phyloP scores from a whole-genome alignment of 805 yeast species.

The Kodamaea neixiangensis region DNA sequence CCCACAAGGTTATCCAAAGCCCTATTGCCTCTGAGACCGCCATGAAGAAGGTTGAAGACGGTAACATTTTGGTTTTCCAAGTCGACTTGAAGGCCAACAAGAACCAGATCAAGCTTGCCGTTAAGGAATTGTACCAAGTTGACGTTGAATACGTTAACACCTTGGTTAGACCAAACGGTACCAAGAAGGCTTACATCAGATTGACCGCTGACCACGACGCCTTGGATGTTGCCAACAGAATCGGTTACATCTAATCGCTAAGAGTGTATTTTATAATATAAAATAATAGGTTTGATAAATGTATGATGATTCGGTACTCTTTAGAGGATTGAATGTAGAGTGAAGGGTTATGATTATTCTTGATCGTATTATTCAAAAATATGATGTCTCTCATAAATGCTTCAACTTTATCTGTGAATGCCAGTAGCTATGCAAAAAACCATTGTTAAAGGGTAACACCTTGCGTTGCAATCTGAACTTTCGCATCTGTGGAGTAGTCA shows the following conservation, averaged over 20 bases:
- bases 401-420: not conserved
- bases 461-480: conserved; percentile 6
- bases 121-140: conserved; percentile 96
- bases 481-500: not conserved
- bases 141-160: conserved; percentile 95
- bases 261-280: conserved; percentile 13
- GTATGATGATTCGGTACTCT: not conserved
- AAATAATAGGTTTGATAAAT: conserved; percentile 11
- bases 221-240: conserved; percentile 99
- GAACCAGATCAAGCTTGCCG: conserved; percentile 97
- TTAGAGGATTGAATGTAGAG: not conserved
- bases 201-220: conserved; percentile 99
- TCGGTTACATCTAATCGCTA: conserved; percentile 86
- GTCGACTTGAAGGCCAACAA: conserved; percentile 97
- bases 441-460: not conserved
- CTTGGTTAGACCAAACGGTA: conserved; percentile 97
- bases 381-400: not conserved
- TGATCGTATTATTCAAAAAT: not conserved
- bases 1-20: conserved; percentile 88
- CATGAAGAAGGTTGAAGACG: conserved; percentile 98
- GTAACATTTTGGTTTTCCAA: conserved; percentile 98
- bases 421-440: conserved; percentile 9
- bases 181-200: conserved; percentile 99
- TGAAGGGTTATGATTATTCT: not conserved
- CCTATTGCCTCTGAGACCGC: conserved; percentile 99